These are phyloP conservation scores for Metschnikowia santaceciliae DNA, from an alignment of 805 yeast species.

Conservation along the genomic window DNA sequence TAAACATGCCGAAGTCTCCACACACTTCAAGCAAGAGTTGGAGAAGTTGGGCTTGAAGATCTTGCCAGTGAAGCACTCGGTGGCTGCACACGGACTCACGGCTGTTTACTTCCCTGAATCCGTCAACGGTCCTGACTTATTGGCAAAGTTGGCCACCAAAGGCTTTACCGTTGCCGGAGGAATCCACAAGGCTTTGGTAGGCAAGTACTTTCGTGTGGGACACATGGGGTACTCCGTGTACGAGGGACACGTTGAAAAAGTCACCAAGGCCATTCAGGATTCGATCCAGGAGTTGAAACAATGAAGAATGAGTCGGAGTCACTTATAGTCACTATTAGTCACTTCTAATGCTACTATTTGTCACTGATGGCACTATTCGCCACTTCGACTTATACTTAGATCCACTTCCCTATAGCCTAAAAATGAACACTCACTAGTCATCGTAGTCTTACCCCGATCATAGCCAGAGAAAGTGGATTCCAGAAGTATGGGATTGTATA, in stretches of 20 bases:
- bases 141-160: constrained; percentile 52
- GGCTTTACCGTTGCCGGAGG: constrained; percentile 88
- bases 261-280: constrained; percentile 33
- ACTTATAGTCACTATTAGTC: not conserved
- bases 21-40: constrained; percentile 57
- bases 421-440: not conserved
- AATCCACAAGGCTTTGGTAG: constrained; percentile 72
- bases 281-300: constrained; percentile 13
- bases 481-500: not conserved
- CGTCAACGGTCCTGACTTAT: constrained; percentile 62
- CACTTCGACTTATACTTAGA: not conserved
- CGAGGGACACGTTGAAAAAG: constrained; percentile 37
- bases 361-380: constrained; percentile 1
- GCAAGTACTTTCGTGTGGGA: constrained; percentile 88
- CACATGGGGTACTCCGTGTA: constrained; percentile 86
- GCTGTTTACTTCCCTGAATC: constrained; percentile 81
- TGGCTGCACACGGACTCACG: constrained; percentile 84
- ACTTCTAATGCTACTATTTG: not conserved
- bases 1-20: constrained; percentile 59
- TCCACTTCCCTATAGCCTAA: not conserved
- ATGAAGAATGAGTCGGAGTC: constrained; percentile 6
- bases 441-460: not conserved
- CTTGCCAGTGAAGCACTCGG: constrained; percentile 53
- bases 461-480: not conserved
- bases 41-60: constrained; percentile 61